These are phyloP conservation scores for Podaxis sp. DNA, from an alignment of 768 basidiomycete species.

Conservation along the genomic window DNA sequence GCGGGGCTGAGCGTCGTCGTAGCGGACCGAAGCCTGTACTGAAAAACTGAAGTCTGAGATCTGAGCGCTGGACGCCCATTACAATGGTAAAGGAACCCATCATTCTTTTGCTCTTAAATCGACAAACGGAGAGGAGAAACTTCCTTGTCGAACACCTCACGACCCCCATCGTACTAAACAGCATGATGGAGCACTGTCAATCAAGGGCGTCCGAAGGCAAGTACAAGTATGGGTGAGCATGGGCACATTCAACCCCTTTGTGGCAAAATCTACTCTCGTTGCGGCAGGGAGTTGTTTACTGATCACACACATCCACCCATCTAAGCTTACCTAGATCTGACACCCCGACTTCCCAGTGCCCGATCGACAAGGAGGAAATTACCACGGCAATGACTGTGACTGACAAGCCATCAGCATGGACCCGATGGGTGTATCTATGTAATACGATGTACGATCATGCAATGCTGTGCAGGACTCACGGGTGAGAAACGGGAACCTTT, in stretches of 20 bases:
- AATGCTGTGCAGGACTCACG: neutral
- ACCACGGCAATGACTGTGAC: neutral
- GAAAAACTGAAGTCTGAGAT: neutral
- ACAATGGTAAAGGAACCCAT: neutral
- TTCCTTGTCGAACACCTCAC: neutral
- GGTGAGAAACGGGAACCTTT: neutral
- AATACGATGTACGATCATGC: neutral
- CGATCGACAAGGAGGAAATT: slow-evolving; percentile 1
- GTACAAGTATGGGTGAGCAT: neutral
- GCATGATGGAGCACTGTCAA: neutral
- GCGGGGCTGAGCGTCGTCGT: neutral
- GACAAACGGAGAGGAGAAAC: slow-evolving; percentile 3
- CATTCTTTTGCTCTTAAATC: neutral
- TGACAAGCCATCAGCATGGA: neutral
- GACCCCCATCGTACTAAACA: neutral
- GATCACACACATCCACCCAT: neutral
- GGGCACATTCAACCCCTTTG: slow-evolving; percentile 1
- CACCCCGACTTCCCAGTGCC: neutral
- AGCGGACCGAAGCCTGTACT: neutral
- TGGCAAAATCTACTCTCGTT: neutral
- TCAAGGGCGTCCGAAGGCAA: slow-evolving; percentile 1
- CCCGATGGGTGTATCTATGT: neutral
- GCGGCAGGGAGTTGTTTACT: neutral
- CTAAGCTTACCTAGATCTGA: slow-evolving; percentile 9
- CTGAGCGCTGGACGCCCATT: neutral